Base-by-base conservation (phyloP, 1,139 yeast genomes). In the Spathaspora sp. region DNA sequence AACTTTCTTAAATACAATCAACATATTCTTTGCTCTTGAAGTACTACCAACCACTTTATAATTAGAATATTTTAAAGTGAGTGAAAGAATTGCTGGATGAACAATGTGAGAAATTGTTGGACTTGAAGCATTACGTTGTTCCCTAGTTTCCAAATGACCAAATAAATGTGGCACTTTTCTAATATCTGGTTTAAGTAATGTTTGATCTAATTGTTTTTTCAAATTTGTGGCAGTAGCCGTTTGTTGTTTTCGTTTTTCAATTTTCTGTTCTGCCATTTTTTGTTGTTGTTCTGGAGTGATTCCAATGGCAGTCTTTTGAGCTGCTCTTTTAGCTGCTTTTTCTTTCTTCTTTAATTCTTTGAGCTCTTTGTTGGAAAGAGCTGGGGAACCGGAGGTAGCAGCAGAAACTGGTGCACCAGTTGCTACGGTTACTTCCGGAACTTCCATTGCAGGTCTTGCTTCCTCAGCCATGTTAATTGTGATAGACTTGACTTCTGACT, bases 21-120 rank as follows among this genome's bases (percentile, higher is more conserved):
- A 72, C 96, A 93, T 90, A 29, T 89, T 84, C 54, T 76, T 74
- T 62, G 96, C 87, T 56, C 99, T 79, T 25, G 89, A 84, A 11
- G 84, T 87, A 0, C 97, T 89, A 0, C 99, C 99, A 18, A 91
- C 95, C 41, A 91, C 81, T 54, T 84, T 81, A 64, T 89, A 91
- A 41, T 89, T 83, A 9, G 97, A 86, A 56, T 85, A 84, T 57
- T 88, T 87, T 54, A 89, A 80, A 1, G 96, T 86, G 51, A 95
- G 73, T 17, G 90, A 75, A 44, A 90, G 72, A 40, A 93, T 83
- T 1, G 89, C 82, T 0, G 98, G 98, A 65, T 95, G 99, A 17
- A 93, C 89, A 45, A 88, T 81, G 51, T 83, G 82, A 4, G 84
- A 79, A 18, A 81, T 75, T 6, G 81, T 68, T 2, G 84, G 82